Evolutionary conservation across 805 yeast species (phyloP).

Genomic region (Cyberlindnera euphorbiiphila): DNA sequence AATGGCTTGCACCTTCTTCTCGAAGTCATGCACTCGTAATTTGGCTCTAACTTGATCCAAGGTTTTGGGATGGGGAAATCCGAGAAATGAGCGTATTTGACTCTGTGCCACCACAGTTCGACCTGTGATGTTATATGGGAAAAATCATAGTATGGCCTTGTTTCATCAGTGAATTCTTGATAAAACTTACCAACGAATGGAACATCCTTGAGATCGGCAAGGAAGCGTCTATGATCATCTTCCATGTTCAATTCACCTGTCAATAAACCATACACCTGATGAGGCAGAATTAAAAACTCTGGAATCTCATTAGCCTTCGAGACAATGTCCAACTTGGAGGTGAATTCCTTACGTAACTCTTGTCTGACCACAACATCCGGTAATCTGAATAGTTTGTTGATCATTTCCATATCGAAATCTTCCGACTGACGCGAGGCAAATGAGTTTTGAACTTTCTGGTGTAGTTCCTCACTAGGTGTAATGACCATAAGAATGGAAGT

Average conservation of each 20-base stretch:
- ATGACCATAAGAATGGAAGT: constrained; percentile 55
- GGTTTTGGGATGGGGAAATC: constrained; percentile 67
- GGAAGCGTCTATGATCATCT: constrained; percentile 30
- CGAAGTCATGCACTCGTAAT: constrained; percentile 8
- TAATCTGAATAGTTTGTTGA: constrained; percentile 33
- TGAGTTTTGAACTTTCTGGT: constrained; percentile 19
- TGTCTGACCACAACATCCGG: constrained; percentile 18
- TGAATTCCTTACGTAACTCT: not conserved
- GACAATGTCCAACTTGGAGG: constrained; percentile 8
- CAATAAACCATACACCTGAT: constrained; percentile 45
- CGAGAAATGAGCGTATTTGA: constrained; percentile 55
- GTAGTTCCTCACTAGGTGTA: constrained; percentile 37
- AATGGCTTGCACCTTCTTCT: constrained; percentile 17
- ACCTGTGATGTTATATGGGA: constrained; percentile 4
- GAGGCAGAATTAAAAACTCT: constrained; percentile 38
- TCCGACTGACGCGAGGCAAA: constrained; percentile 25
- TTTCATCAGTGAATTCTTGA: not conserved
- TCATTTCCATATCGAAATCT: constrained; percentile 53
- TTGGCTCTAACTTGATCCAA: constrained; percentile 36
- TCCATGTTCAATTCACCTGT: constrained; percentile 43
- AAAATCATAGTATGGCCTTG: constrained; percentile 20
- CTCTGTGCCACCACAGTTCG: constrained; percentile 22
- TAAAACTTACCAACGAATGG: constrained; percentile 1
- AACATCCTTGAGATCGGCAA: constrained; percentile 3
- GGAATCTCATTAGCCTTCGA: constrained; percentile 20